A percentile compares a stretch with the other conserved stretches of the same genome.
phyloP scores from a whole-genome alignment of 2,329 filamentous ascomycete genomes.

The Davidsoniella neocaledoniae region DNA sequence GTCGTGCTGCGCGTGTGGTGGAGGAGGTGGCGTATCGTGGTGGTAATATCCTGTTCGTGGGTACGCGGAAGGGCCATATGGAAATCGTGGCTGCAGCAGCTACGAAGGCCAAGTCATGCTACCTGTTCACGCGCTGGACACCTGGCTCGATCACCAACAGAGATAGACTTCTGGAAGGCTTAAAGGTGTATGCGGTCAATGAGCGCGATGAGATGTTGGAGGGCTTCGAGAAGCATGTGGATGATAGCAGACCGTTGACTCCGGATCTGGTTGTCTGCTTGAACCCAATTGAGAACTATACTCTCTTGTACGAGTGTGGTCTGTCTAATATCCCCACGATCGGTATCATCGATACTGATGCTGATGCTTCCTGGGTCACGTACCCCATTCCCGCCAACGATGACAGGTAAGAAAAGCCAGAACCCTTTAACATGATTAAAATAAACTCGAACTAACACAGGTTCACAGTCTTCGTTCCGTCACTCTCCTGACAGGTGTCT shows the following conservation, averaged over 20 bases:
- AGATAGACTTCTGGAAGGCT: slow-evolving; percentile 64
- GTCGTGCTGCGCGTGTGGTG: slow-evolving; percentile 85
- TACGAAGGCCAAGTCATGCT: slow-evolving; percentile 59
- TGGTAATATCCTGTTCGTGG: slow-evolving; percentile 79
- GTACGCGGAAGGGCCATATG: slow-evolving; percentile 69
- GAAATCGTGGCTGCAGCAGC: slow-evolving; percentile 68
- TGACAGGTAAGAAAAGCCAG: slow-evolving; percentile 47
- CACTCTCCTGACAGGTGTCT: slow-evolving; percentile 65
- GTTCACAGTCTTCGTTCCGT: slow-evolving; percentile 55
- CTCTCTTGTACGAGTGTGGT: slow-evolving; percentile 80
- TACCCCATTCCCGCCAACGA: slow-evolving; percentile 96
- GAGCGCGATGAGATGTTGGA: slow-evolving; percentile 43
- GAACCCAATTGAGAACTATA: slow-evolving; percentile 85
- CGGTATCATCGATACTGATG: slow-evolving; percentile 85
- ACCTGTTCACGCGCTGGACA: slow-evolving; percentile 86
- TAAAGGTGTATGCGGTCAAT: slow-evolving; percentile 59
- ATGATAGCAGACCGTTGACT: slow-evolving; percentile 47
- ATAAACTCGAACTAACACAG: not conserved
- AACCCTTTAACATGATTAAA: not conserved
- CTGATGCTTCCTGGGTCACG: slow-evolving; percentile 82
- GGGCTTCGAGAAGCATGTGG: slow-evolving; percentile 50
- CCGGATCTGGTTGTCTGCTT: slow-evolving; percentile 86
- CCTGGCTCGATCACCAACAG: slow-evolving; percentile 86
- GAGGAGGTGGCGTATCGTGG: slow-evolving; percentile 69
- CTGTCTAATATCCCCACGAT: slow-evolving; percentile 82